phyloP scores from a whole-genome alignment of 306 rosid species.

The Vicia sativa region DNA sequence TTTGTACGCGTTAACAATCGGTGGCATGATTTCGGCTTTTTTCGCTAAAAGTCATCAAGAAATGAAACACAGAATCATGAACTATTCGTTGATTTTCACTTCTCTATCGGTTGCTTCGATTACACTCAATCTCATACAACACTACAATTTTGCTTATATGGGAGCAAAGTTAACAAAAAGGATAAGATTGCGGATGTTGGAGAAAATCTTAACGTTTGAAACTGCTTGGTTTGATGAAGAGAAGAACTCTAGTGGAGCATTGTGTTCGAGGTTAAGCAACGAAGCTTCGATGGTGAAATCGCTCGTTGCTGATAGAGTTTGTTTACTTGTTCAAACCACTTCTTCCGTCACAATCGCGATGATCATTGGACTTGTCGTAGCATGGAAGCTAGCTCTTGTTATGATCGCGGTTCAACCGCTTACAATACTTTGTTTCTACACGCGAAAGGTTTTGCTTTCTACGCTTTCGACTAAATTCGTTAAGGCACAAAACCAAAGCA shows the following conservation, averaged over 20 bases:
- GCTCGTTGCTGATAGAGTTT: conserved; percentile 84
- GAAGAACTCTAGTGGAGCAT: conserved; percentile 79
- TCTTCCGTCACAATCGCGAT: conserved; percentile 88
- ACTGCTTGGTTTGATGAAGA: conserved; percentile 96
- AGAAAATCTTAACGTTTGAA: conserved; percentile 82
- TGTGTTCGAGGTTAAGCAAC: conserved; percentile 83
- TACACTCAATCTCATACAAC: conserved; percentile 75
- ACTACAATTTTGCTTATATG: conserved; percentile 85
- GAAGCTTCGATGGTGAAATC: conserved; percentile 94
- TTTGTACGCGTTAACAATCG: conserved; percentile 78
- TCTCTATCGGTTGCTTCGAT: conserved; percentile 75
- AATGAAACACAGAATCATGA: conserved; percentile 68
- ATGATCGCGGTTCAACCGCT: conserved; percentile 94
- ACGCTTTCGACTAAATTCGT: conserved; percentile 67
- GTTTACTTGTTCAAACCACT: conserved; percentile 76
- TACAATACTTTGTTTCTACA: conserved; percentile 80
- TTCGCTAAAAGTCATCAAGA: conserved; percentile 73
- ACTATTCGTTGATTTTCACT: conserved; percentile 66
- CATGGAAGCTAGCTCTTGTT: conserved; percentile 91
- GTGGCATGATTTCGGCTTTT: conserved; percentile 94
- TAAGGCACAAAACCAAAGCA: conserved; percentile 82
- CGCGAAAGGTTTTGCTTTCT: conserved; percentile 80
- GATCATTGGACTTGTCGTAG: conserved; percentile 82
- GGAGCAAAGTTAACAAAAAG: conserved; percentile 78
- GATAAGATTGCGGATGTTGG: conserved; percentile 70